Percentiles rank a stretch among this genome's conserved stretches.
Conservation (phyloP, 345 rosid species). For the Gossypium australe region DNA sequence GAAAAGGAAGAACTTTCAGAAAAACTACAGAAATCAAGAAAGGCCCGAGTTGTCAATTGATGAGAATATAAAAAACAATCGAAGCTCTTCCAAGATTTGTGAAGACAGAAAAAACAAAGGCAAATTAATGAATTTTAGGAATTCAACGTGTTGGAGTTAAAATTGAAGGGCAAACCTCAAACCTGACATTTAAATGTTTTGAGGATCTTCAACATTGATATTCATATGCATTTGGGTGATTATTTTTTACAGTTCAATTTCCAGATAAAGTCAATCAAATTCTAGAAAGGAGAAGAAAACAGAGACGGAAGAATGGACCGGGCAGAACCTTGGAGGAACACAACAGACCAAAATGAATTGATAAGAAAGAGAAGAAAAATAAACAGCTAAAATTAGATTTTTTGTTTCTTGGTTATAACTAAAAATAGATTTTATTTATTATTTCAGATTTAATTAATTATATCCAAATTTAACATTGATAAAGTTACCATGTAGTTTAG, state of each 20-base stretch:
- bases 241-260: neutral
- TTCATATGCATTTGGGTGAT: neutral
- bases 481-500: neutral
- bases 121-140: neutral
- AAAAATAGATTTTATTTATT: neutral
- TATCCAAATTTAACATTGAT: neutral
- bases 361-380: neutral
- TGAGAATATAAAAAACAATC: no score
- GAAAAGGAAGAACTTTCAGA: neutral
- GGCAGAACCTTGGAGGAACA: neutral
- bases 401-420: neutral
- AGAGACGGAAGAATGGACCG: neutral
- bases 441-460: neutral
- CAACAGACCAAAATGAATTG: neutral
- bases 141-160: neutral
- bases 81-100: neutral
- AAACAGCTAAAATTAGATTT: neutral
- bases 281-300: neutral
- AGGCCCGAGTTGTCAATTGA: neutral
- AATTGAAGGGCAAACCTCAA: constrained; percentile 9
- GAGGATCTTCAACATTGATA: neutral
- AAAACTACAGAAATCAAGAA: neutral
- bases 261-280: constrained; percentile 1
- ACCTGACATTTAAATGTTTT: neutral
- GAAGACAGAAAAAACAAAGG: neutral